Conservation (phyloP, 2,329 filamentous ascomycete species). For the Colletotrichum falcatum region DNA sequence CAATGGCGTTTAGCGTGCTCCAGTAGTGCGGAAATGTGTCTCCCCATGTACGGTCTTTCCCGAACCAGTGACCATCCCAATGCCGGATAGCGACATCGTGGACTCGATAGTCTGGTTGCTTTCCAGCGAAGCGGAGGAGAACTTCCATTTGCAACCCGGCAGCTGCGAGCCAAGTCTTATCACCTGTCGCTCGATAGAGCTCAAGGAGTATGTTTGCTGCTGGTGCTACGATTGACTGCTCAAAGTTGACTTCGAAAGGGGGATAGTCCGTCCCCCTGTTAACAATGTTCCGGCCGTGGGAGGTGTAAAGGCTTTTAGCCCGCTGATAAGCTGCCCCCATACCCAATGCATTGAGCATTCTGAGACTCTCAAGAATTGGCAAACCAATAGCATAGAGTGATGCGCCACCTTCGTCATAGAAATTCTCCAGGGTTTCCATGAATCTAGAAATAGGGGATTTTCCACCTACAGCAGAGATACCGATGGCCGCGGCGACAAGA, state of each 20-base stretch:
- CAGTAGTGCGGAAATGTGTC: conserved; percentile 40
- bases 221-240: conserved; percentile 40
- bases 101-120: conserved; percentile 38
- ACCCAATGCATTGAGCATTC: conserved; percentile 3
- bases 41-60: conserved; percentile 39
- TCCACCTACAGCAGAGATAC: conserved; percentile 13
- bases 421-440: conserved; percentile 32
- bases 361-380: conserved; percentile 29
- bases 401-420: conserved; percentile 34
- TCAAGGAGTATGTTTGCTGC: conserved; percentile 56
- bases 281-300: conserved; percentile 20
- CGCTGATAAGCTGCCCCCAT: background rate
- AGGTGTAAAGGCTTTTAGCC: conserved; percentile 2
- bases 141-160: conserved; percentile 21
- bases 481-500: conserved; percentile 26
- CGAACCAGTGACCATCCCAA: conserved; percentile 41
- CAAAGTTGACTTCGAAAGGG: conserved; percentile 38
- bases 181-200: conserved; percentile 57
- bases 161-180: conserved; percentile 52
- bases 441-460: conserved; percentile 20
- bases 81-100: conserved; percentile 38
- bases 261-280: conserved; percentile 26
- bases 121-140: conserved; percentile 34
- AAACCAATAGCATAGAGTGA: conserved; percentile 35
- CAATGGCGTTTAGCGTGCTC: conserved; percentile 38